phyloP scores from a whole-genome alignment of 352 stramenopile genomes.

The Peronospora farinosa region DNA sequence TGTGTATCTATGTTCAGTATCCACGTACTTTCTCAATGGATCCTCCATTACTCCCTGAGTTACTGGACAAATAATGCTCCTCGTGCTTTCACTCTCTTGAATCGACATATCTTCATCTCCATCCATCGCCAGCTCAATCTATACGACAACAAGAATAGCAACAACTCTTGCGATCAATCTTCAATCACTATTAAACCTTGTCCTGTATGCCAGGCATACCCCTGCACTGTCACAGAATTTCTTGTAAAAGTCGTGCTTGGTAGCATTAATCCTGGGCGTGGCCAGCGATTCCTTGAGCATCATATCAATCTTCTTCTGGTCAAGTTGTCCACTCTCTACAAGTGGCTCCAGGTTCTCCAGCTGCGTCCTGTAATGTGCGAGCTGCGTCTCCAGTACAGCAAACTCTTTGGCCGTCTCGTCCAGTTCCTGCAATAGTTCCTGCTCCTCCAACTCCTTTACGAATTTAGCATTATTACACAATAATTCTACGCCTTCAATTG shows the following conservation, averaged over 20 bases:
- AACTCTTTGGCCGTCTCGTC: slow-evolving; percentile 71
- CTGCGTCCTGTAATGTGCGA: slow-evolving; percentile 61
- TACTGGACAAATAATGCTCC: slow-evolving; percentile 70
- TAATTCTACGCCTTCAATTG: slow-evolving; percentile 60
- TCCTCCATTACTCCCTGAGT: slow-evolving; percentile 79
- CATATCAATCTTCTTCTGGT: slow-evolving; percentile 53
- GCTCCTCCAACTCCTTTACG: slow-evolving; percentile 56
- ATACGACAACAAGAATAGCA: background rate
- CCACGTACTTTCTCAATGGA: slow-evolving; percentile 61
- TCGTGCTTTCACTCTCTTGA: slow-evolving; percentile 70
- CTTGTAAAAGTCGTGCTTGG: slow-evolving; percentile 72
- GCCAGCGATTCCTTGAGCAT: slow-evolving; percentile 45
- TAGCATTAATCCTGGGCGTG: slow-evolving; percentile 51
- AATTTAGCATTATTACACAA: slow-evolving; percentile 59
- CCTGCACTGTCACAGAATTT: slow-evolving; percentile 70
- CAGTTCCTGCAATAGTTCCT: slow-evolving; percentile 45
- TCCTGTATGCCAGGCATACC: slow-evolving; percentile 19
- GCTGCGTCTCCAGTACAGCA: slow-evolving; percentile 51
- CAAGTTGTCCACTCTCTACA: slow-evolving; percentile 45
- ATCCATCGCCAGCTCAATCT: slow-evolving; percentile 72
- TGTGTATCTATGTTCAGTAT: background rate
- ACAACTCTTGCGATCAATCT: background rate
- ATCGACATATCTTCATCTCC: slow-evolving; percentile 74
- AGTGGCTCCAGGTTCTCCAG: slow-evolving; percentile 54
- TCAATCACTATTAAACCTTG: background rate